Conservation (phyloP, 345 rosid genomes). For the Corchorus olitorius region DNA sequence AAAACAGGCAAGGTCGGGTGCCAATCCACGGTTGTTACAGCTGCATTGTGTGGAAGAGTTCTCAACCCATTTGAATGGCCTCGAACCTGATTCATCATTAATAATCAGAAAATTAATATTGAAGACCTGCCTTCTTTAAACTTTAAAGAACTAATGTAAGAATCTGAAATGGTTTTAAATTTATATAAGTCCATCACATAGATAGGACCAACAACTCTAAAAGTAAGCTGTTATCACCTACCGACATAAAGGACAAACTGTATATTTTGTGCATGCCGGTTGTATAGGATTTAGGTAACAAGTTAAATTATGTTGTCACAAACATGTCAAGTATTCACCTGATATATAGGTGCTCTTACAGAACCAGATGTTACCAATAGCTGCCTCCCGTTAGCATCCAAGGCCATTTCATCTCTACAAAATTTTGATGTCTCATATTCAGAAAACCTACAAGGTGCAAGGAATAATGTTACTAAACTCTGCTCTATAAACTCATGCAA, state of each 20-base stretch:
- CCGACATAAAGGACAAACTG: background rate
- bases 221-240: background rate
- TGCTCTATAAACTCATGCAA: background rate
- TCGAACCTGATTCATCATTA: constrained; percentile 42
- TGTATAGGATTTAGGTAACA: background rate
- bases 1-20: constrained; percentile 70
- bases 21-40: constrained; percentile 73
- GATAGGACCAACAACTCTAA: background rate
- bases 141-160: background rate
- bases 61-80: constrained; percentile 49
- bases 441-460: constrained; percentile 34
- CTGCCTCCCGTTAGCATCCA: constrained; percentile 58
- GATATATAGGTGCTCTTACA: constrained; percentile 66
- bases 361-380: constrained; percentile 54
- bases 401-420: constrained; percentile 60
- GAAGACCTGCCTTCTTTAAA: no score
- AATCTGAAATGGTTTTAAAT: background rate
- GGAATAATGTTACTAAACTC: background rate
- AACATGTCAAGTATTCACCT: constrained; percentile 37
- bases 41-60: constrained; percentile 63
- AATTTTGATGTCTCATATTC: constrained; percentile 37
- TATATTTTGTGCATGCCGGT: background rate
- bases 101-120: background rate
- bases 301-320: background rate
- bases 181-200: background rate